Percentiles rank a stretch among this genome's conserved stretches.
Evolutionary conservation across 139 green algal genomes (phyloP).

Genomic region (Auxenochlorella pyrenoidosa): DNA sequence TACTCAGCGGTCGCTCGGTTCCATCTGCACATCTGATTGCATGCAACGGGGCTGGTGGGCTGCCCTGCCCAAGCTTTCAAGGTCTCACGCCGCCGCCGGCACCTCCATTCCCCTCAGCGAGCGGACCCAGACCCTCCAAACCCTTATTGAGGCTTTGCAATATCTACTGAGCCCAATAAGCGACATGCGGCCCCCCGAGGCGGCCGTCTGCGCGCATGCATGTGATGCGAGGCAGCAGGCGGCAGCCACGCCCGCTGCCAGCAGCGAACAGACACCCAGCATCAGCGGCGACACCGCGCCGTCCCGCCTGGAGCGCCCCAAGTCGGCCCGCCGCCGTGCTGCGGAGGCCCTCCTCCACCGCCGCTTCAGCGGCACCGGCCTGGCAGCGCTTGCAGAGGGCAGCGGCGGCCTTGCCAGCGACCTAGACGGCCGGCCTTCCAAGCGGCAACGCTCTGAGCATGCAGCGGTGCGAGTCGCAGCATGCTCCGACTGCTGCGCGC

Average conservation of each 20-base stretch:
- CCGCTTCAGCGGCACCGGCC: conserved; percentile 9
- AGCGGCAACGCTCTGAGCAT: conserved; percentile 13
- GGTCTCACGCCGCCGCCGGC: too few relatives aligned
- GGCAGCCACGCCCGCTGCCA: not conserved
- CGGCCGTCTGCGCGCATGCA: too few relatives aligned
- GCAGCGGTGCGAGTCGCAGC: conserved; percentile 2
- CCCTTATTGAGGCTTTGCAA: too few relatives aligned
- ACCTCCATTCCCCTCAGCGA: too few relatives aligned
- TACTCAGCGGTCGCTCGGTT: too few relatives aligned
- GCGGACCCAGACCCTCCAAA: too few relatives aligned
- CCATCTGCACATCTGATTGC: too few relatives aligned
- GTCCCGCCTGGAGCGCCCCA: conserved; percentile 8
- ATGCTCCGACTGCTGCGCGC: conserved; percentile 27
- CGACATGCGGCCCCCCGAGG: too few relatives aligned
- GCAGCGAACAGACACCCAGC: not conserved
- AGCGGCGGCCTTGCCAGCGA: not conserved
- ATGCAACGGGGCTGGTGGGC: too few relatives aligned
- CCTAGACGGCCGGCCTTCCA: not conserved
- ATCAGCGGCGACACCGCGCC: not conserved
- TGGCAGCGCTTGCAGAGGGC: not conserved
- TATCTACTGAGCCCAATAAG: too few relatives aligned
- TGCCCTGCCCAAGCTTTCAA: too few relatives aligned
- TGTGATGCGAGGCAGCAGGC: not conserved
- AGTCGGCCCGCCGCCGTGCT: conserved; percentile 27
- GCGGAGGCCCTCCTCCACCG: conserved; percentile 33